phyloP scores from a whole-genome alignment of 2,329 filamentous ascomycete genomes.

The Colletotrichum caudatum region DNA sequence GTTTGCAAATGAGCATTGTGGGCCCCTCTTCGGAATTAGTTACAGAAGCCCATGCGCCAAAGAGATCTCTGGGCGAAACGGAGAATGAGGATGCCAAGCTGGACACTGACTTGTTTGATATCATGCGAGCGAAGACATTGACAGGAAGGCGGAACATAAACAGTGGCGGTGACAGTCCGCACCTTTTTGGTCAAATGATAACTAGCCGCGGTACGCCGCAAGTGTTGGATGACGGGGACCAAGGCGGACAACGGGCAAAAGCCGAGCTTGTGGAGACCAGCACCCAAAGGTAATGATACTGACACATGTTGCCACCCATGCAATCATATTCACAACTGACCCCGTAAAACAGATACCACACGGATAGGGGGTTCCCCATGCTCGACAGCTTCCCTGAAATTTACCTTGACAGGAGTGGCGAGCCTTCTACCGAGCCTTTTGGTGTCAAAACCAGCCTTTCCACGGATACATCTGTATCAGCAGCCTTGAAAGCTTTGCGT shows the following conservation, averaged over 20 bases:
- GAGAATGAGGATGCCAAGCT: constrained; percentile 48
- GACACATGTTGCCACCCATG: too few relatives aligned
- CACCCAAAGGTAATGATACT: constrained; percentile 23
- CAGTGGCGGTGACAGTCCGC: constrained; percentile 41
- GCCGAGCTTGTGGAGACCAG: constrained; percentile 30
- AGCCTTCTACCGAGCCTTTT: constrained; percentile 55
- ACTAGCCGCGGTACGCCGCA: constrained; percentile 46
- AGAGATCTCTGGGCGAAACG: constrained; percentile 46
- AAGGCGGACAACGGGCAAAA: background rate
- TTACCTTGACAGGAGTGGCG: constrained; percentile 62
- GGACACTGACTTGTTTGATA: constrained; percentile 49
- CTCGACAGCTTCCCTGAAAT: constrained; percentile 88
- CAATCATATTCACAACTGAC: background rate
- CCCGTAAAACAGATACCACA: constrained; percentile 58
- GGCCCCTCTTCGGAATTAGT: constrained; percentile 40
- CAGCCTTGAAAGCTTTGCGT: constrained; percentile 75
- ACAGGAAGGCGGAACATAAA: constrained; percentile 20
- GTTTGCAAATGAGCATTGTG: constrained; percentile 75
- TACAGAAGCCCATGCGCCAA: constrained; percentile 39
- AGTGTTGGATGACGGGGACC: constrained; percentile 41
- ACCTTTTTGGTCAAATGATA: constrained; percentile 59
- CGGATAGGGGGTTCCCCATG: constrained; percentile 75
- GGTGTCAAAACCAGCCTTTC: constrained; percentile 72
- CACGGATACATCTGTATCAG: constrained; percentile 79
- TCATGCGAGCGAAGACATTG: constrained; percentile 39